These are phyloP conservation scores for Barbatosphaeria neglecta DNA, from an alignment of 495 filamentous ascomycete species.

Conservation along the genomic window DNA sequence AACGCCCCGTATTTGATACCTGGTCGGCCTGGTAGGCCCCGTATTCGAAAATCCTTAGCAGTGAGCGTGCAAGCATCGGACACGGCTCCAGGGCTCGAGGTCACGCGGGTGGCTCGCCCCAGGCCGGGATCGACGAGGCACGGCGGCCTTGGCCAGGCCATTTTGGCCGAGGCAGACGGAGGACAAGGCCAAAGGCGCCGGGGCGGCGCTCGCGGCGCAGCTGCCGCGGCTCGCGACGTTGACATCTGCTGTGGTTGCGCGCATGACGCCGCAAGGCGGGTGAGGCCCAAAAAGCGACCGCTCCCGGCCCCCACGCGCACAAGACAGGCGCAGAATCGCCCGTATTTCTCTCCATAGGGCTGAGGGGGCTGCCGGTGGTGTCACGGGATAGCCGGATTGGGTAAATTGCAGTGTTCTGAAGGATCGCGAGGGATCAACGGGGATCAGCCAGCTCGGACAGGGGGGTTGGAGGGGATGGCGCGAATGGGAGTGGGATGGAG, in stretches of 20 bases:
- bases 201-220: not conserved
- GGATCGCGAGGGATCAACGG: not conserved
- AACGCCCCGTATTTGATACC: too few relatives aligned
- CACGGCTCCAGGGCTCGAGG: too few relatives aligned
- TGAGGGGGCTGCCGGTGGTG: not conserved
- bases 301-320: not conserved
- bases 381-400: not conserved
- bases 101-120: too few relatives aligned
- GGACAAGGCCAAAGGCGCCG: not conserved
- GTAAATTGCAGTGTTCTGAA: not conserved
- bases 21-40: too few relatives aligned
- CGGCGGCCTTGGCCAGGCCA: not conserved
- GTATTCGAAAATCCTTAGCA: too few relatives aligned
- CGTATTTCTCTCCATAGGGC: not conserved
- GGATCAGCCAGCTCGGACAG: not conserved
- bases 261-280: not conserved
- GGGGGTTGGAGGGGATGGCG: not conserved
- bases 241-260: not conserved
- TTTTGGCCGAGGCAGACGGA: not conserved
- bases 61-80: too few relatives aligned
- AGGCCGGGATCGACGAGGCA: not conserved
- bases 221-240: not conserved
- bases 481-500: not conserved
- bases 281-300: not conserved
- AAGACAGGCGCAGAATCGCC: not conserved